phyloP scores from a whole-genome alignment of 1,284 basidiomycete genomes.

The Irpex sp. region DNA sequence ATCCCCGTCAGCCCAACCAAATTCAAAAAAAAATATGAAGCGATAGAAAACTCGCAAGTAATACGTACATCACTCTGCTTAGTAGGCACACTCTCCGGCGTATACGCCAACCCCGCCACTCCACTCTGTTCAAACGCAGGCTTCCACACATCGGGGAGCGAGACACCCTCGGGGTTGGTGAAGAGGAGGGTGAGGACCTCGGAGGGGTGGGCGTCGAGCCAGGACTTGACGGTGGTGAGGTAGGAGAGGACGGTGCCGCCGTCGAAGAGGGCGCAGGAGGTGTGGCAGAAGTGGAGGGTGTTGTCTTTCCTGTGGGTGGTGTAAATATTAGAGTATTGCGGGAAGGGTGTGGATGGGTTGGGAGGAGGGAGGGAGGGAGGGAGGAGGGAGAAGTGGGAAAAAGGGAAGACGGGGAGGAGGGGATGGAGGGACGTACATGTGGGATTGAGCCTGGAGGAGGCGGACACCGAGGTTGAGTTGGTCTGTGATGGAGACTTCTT shows the following conservation, averaged over 20 bases:
- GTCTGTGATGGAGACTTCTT: constrained; percentile 53
- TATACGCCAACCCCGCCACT: constrained; percentile 53
- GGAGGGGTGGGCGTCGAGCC: constrained; percentile 66
- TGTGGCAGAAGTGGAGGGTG: constrained; percentile 67
- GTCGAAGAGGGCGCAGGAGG: constrained; percentile 49
- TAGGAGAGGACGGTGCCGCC: constrained; percentile 53
- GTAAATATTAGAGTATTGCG: too few species aligned
- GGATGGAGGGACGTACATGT: constrained; percentile 35
- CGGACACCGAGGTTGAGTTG: constrained; percentile 70
- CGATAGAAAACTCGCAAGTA: too few species aligned
- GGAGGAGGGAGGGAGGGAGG: too few species aligned
- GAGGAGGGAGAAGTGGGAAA: too few species aligned
- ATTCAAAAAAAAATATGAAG: too few species aligned
- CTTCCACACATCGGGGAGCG: constrained; percentile 46
- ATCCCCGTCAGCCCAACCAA: too few species aligned
- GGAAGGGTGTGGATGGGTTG: too few species aligned
- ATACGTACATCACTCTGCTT: constrained; percentile 37
- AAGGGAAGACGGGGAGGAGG: neutral
- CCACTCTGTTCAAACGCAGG: constrained; percentile 59
- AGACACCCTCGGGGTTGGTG: constrained; percentile 64
- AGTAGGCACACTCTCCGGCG: constrained; percentile 46
- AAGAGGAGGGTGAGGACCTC: constrained; percentile 73
- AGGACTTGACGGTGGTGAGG: constrained; percentile 33
- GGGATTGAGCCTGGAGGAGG: constrained; percentile 71
- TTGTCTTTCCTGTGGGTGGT: constrained; percentile 24